Base-by-base conservation (phyloP, 495 filamentous ascomycete species). In the Neurospora sublineolata region DNA sequence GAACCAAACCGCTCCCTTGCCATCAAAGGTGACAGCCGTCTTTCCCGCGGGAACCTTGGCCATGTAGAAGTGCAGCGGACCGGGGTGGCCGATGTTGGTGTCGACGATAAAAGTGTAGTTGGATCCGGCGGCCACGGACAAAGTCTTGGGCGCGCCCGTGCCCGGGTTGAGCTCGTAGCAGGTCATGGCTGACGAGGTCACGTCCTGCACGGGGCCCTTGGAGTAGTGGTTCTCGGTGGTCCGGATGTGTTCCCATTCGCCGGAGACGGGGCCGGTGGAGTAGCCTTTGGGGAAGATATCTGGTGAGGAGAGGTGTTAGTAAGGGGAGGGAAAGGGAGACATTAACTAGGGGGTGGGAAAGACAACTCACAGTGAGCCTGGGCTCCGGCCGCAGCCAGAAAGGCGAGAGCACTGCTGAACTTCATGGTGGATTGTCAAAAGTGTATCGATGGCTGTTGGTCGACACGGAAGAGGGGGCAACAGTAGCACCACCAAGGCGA, bases 31-130 rank as follows among this genome's bases (percentile, higher is more conserved):
- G 37, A 79, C 79, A 6, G 82, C 77, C 36, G 81, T 83, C 70
- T 80, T 72, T 4, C 80, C 80, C 0, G 79, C 71, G 1, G 83
- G 80, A 5, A 82, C 85, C 69, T 81, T 79, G 38, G 84, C 85
- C 70, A 79, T 75, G 69, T 85, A 85, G 73, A 85, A 84, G 75
- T 80, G 86, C 60, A 78, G 73, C 9, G 82, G 80, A 0, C 82
- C 83, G 0, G 82, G 81, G 75, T 84, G 75, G 72, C 82, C 81
- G n/a, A 79, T 72, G 40, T 78, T 74, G 16, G 81, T 81, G 76
- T 84, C 84, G 67, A 83, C 83, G 77, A 82, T 80, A 74, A 84
- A 86, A 67, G 81, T 79, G 39, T 77, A 76, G 42, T 82, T 75
- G 16, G 82, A 80, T 41, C 84, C 84, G 16, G 82, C 82, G 40